These are phyloP conservation scores for Apiospora phragmitis DNA, from an alignment of 2,329 filamentous ascomycete genomes.

Conservation along the genomic window DNA sequence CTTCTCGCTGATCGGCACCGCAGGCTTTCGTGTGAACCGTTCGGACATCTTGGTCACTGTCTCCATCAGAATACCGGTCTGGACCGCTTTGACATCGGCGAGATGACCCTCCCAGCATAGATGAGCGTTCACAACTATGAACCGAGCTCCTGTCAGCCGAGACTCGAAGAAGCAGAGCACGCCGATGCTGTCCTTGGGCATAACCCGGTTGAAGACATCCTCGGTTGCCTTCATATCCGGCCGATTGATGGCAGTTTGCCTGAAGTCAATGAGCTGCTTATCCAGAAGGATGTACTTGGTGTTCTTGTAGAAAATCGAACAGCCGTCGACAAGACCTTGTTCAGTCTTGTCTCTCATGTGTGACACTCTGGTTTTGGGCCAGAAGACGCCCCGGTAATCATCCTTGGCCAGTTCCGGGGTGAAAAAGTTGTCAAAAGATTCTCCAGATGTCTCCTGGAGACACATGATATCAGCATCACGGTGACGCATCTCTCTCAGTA, in stretches of 20 bases:
- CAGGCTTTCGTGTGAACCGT: conserved; percentile 76
- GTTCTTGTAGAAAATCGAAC: conserved; percentile 94
- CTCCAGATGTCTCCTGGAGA: conserved; percentile 89
- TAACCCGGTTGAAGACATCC: conserved; percentile 97
- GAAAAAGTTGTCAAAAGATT: conserved; percentile 91
- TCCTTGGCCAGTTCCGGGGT: conserved; percentile 80
- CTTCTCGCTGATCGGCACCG: conserved; percentile 74
- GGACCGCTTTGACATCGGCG: conserved; percentile 93
- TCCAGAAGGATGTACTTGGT: conserved; percentile 93
- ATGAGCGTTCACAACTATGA: conserved; percentile 94
- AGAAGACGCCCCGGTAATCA: conserved; percentile 93
- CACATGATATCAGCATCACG: conserved; percentile 88
- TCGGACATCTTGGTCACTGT: conserved; percentile 84
- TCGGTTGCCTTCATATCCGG: conserved; percentile 97
- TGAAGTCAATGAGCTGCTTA: conserved; percentile 92
- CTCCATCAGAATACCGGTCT: conserved; percentile 94
- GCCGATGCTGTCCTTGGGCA: conserved; percentile 97
- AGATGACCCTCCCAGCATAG: conserved; percentile 91
- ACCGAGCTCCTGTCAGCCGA: conserved; percentile 79
- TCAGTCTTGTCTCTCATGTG: conserved; percentile 85
- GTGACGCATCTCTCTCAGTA: conserved; percentile 77
- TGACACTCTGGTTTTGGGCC: conserved; percentile 84
- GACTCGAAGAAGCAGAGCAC: conserved; percentile 93
- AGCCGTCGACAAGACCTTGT: conserved; percentile 88
- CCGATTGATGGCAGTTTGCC: conserved; percentile 86